A percentile compares a stretch with the other conserved stretches of the same genome.
These are phyloP conservation scores for Phoenix dactylifera DNA, from an alignment of 176 grass and related monocot genomes.

Conservation along the genomic window DNA sequence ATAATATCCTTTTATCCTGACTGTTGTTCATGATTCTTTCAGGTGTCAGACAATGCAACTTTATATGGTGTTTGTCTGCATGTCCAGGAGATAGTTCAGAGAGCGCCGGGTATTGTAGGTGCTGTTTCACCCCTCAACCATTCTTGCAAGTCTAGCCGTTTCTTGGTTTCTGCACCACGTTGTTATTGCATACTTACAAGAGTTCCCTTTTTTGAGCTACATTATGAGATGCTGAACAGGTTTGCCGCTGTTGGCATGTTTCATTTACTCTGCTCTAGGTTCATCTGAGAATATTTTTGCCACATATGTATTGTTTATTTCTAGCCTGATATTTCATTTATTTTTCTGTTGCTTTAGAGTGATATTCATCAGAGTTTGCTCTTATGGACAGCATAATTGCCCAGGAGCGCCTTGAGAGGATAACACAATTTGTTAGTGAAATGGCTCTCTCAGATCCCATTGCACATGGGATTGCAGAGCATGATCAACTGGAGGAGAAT, in stretches of 20 bases:
- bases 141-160: conserved; percentile 68
- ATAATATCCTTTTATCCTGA: not conserved
- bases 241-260: conserved; percentile 20
- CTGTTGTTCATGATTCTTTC: conserved; percentile 23
- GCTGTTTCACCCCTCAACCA: conserved; percentile 54
- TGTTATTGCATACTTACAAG: conserved; percentile 97
- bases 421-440: conserved; percentile 81
- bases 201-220: conserved; percentile 93
- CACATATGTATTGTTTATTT: too few relatives aligned
- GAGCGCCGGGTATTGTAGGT: conserved; percentile 85
- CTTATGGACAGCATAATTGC: conserved; percentile 67
- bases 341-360: not conserved
- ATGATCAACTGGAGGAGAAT: conserved; percentile 30
- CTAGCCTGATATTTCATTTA: too few relatives aligned
- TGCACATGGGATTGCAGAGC: conserved; percentile 44
- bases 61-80: conserved; percentile 92
- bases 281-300: too few relatives aligned
- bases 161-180: conserved; percentile 90
- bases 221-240: conserved; percentile 99
- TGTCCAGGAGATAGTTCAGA: conserved; percentile 98
- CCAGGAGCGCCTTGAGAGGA: conserved; percentile 96
- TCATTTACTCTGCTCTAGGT: not conserved
- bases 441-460: conserved; percentile 52
- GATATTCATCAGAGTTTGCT: not conserved
- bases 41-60: conserved; percentile 90